Conservation (phyloP, 2,329 filamentous ascomycete genomes). For the Sphaceloma murrayae region DNA sequence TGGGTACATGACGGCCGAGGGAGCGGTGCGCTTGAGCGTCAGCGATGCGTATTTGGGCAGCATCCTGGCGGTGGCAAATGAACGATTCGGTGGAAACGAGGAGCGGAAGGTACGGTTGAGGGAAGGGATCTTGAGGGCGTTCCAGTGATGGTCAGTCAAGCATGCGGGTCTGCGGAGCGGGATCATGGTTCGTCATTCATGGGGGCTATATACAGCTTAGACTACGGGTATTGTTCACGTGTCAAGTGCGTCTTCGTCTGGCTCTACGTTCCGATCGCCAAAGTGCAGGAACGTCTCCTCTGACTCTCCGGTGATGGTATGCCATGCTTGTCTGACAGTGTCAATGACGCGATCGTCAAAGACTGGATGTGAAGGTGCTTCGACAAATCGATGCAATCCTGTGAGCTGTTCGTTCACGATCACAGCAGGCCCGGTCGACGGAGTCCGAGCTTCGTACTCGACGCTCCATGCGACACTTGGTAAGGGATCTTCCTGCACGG, state of each 20-base stretch:
- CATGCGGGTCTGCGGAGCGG: not conserved
- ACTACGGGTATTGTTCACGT: too few species aligned
- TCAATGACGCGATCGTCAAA: slow-evolving; percentile 64
- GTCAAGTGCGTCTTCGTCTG: too few species aligned
- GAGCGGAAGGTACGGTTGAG: slow-evolving; percentile 58
- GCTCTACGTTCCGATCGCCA: slow-evolving; percentile 57
- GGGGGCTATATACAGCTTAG: too few species aligned
- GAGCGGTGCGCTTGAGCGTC: slow-evolving; percentile 47
- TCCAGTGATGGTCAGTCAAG: not conserved
- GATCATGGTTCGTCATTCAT: not conserved
- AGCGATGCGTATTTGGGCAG: slow-evolving; percentile 56
- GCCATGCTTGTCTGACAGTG: slow-evolving; percentile 62
- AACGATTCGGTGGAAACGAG: slow-evolving; percentile 60
- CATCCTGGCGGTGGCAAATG: slow-evolving; percentile 61
- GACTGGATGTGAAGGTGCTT: slow-evolving; percentile 54
- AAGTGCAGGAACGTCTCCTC: slow-evolving; percentile 64
- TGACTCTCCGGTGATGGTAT: slow-evolving; percentile 47
- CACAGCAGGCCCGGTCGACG: slow-evolving; percentile 25
- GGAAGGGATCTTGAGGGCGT: slow-evolving; percentile 5
- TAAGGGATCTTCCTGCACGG: slow-evolving; percentile 30
- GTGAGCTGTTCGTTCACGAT: slow-evolving; percentile 28
- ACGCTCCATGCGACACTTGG: slow-evolving; percentile 43
- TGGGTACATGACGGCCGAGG: slow-evolving; percentile 43
- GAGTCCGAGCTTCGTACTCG: slow-evolving; percentile 40
- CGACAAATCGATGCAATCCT: slow-evolving; percentile 48